A percentile compares a stretch with the other conserved stretches of the same genome.
phyloP scores from a whole-genome alignment of 805 yeast species.

The Metschnikowia gruessii region DNA sequence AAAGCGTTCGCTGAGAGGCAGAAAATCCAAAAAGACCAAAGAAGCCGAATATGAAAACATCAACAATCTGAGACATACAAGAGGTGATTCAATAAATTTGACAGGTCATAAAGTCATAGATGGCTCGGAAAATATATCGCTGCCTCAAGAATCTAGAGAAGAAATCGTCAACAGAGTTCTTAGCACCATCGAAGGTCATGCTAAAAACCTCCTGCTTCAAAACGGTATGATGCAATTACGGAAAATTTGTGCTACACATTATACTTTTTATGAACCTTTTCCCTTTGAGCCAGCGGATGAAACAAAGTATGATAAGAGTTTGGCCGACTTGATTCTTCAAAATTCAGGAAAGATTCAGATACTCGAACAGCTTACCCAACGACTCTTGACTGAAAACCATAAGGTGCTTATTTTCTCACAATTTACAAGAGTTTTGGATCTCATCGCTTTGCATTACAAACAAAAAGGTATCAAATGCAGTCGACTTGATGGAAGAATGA shows the following conservation, averaged over 20 bases:
- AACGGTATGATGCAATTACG: constrained; percentile 83
- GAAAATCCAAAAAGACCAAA: background rate
- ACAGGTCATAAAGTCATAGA: background rate
- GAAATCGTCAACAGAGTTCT: background rate
- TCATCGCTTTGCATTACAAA: constrained; percentile 71
- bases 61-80: background rate
- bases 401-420: constrained; percentile 84
- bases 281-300: constrained; percentile 41
- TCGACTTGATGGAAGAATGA: constrained; percentile 74
- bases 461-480: constrained; percentile 45
- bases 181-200: constrained; percentile 3
- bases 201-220: constrained; percentile 33
- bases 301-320: constrained; percentile 33
- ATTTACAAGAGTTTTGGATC: constrained; percentile 78
- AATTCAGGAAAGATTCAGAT: constrained; percentile 73
- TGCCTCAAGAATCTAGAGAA: background rate
- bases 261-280: constrained; percentile 76
- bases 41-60: background rate
- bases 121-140: background rate
- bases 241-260: constrained; percentile 82
- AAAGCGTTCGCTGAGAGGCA: background rate
- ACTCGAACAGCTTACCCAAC: constrained; percentile 58
- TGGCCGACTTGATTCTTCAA: constrained; percentile 34
- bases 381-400: constrained; percentile 50
- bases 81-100: background rate